These are phyloP conservation scores for Nicotiana sylvestris DNA, from an alignment of 257 asterid genomes.

Conservation along the genomic window DNA sequence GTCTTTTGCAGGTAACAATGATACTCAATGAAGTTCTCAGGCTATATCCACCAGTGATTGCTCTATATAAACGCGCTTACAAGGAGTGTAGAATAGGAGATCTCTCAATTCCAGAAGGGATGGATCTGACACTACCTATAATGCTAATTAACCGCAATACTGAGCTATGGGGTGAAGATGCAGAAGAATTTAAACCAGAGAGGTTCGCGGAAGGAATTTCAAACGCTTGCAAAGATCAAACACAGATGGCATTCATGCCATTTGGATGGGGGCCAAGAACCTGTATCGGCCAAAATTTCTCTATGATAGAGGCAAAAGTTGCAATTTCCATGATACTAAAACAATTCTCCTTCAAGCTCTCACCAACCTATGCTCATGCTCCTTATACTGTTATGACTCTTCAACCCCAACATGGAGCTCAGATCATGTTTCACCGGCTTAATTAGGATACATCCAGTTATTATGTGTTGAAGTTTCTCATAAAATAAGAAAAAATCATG, in stretches of 20 bases:
- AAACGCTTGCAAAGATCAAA: conserved; percentile 38
- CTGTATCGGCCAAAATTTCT: conserved; percentile 53
- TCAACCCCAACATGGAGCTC: conserved; percentile 64
- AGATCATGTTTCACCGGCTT: conserved; percentile 20
- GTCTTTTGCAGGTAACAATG: conserved; percentile 37
- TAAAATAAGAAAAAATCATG: neutral
- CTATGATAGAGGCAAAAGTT: conserved; percentile 43
- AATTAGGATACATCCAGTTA: conserved; percentile 1
- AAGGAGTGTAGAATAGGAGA: conserved; percentile 36
- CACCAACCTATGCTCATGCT: conserved; percentile 50
- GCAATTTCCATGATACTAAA: conserved; percentile 43
- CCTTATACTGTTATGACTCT: conserved; percentile 46
- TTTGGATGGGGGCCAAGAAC: conserved; percentile 58
- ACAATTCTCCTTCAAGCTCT: conserved; percentile 38
- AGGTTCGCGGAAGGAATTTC: conserved; percentile 45
- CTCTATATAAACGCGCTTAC: conserved; percentile 31
- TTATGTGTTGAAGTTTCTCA: neutral
- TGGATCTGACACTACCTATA: conserved; percentile 37
- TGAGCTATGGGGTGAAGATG: conserved; percentile 59
- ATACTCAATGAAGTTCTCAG: conserved; percentile 46
- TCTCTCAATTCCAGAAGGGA: conserved; percentile 35
- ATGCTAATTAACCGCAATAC: conserved; percentile 37
- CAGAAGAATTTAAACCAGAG: conserved; percentile 44
- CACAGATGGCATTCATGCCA: conserved; percentile 38
- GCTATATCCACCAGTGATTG: conserved; percentile 50